Evolutionary conservation across 139 green algal species (phyloP).

Genomic region (Chlorella vulgaris): DNA sequence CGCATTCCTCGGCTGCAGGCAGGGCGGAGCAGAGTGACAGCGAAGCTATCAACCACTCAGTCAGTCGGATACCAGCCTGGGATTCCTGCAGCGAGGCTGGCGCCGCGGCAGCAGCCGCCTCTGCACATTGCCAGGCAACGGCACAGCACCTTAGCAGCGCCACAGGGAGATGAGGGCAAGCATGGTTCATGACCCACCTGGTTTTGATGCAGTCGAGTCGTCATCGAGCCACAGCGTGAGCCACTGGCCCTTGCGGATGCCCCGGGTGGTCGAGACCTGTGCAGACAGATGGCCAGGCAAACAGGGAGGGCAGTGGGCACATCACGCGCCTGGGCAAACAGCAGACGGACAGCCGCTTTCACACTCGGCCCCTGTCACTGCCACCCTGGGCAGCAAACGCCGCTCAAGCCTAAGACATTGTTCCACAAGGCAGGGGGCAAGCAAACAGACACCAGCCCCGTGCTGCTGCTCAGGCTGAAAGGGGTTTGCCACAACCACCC

Average conservation of each 20-base stretch:
- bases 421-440: too few relatives aligned
- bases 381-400: too few relatives aligned
- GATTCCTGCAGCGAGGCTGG: background rate
- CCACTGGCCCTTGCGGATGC: background rate
- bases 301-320: background rate
- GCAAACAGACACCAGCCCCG: too few relatives aligned
- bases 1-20: background rate
- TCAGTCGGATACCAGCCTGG: background rate
- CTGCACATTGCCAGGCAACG: background rate
- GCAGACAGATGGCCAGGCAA: background rate
- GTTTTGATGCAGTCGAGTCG: background rate
- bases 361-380: too few relatives aligned
- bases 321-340: background rate
- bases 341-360: too few relatives aligned
- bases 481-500: too few relatives aligned
- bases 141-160: too few relatives aligned
- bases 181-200: too few relatives aligned
- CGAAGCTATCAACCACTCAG: background rate
- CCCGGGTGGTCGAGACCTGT: background rate
- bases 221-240: background rate
- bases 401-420: too few relatives aligned
- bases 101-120: too few relatives aligned
- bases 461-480: too few relatives aligned
- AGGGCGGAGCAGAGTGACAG: background rate
- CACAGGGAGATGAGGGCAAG: too few relatives aligned